Evolutionary conservation across 1,284 basidiomycete genomes (phyloP).

Genomic region (Spongispora temasekensis): DNA sequence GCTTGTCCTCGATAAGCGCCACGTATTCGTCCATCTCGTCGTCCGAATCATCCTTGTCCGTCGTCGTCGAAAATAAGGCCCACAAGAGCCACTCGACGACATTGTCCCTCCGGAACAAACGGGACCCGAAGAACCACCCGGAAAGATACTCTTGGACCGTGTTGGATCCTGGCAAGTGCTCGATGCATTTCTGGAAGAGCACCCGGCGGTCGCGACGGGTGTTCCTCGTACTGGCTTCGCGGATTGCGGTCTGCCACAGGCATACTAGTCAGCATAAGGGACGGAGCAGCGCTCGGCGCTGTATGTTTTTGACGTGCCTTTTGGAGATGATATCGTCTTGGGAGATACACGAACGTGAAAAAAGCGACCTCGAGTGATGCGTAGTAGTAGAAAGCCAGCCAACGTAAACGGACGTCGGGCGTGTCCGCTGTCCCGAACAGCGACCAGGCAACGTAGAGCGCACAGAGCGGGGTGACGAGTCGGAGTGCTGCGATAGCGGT

Average conservation of each 20-base stretch:
- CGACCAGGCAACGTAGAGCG: conserved; percentile 35
- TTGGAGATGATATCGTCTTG: conserved; percentile 47
- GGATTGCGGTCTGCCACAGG: too few relatives aligned
- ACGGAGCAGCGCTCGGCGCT: too few relatives aligned
- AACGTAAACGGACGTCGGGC: too few relatives aligned
- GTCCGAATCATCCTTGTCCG: conserved; percentile 43
- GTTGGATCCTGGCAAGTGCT: conserved; percentile 21
- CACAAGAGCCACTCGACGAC: conserved; percentile 64
- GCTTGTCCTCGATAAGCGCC: conserved; percentile 37
- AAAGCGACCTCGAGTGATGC: conserved; percentile 49
- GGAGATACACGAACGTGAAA: conserved; percentile 51
- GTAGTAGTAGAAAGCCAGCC: too few relatives aligned
- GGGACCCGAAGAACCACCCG: conserved; percentile 55
- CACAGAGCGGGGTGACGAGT: conserved; percentile 50
- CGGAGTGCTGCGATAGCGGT: conserved; percentile 48
- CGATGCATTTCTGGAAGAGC: conserved; percentile 52
- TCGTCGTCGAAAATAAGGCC: conserved; percentile 52
- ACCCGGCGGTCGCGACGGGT: conserved; percentile 45
- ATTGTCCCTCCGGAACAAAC: conserved; percentile 47
- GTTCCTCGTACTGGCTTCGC: too few relatives aligned
- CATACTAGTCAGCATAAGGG: too few relatives aligned
- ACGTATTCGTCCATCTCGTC: conserved; percentile 52
- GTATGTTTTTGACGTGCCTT: too few relatives aligned
- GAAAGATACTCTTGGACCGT: conserved; percentile 42
- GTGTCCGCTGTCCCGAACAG: conserved; percentile 9